These are phyloP conservation scores for Taphrina communis DNA, from an alignment of 1,139 yeast genomes.

Conservation along the genomic window DNA sequence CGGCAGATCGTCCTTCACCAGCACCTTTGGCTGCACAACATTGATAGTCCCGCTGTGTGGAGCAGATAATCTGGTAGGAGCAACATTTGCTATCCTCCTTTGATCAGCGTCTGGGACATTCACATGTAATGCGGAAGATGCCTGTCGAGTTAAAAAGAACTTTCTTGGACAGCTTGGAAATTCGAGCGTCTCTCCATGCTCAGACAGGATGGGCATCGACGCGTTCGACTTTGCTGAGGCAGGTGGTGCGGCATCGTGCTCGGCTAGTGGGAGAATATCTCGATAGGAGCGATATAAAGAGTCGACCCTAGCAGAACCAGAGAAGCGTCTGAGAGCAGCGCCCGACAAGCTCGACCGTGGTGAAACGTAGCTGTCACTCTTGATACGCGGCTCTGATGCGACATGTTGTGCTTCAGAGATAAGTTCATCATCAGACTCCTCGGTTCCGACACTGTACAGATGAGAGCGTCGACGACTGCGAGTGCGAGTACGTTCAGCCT, in stretches of 20 bases:
- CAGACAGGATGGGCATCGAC: not conserved
- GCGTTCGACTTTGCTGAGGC: not conserved
- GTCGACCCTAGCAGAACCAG: constrained; percentile 10
- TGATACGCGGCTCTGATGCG: not conserved
- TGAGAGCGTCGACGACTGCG: constrained; percentile 14
- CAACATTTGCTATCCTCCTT: not conserved
- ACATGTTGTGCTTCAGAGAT: not conserved
- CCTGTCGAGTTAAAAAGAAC: constrained; percentile 6
- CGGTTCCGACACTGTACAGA: constrained; percentile 1
- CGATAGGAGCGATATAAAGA: constrained; percentile 5
- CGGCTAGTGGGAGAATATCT: not conserved
- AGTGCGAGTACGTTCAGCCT: constrained; percentile 11
- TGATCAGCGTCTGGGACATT: not conserved
- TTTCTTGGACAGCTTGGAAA: constrained; percentile 8
- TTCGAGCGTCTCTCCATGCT: constrained; percentile 10
- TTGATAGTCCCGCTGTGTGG: not conserved
- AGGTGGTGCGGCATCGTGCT: not conserved
- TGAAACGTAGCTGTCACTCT: not conserved
- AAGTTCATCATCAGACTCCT: constrained; percentile 1
- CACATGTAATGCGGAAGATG: not conserved
- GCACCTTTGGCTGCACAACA: not conserved
- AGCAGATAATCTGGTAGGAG: not conserved
- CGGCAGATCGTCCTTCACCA: not conserved
- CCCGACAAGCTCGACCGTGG: not conserved
- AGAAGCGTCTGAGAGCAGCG: not conserved